A percentile compares a stretch with the other conserved stretches of the same genome.
These are phyloP conservation scores for Penicillium desertorum DNA, from an alignment of 495 filamentous ascomycete genomes.

Conservation along the genomic window DNA sequence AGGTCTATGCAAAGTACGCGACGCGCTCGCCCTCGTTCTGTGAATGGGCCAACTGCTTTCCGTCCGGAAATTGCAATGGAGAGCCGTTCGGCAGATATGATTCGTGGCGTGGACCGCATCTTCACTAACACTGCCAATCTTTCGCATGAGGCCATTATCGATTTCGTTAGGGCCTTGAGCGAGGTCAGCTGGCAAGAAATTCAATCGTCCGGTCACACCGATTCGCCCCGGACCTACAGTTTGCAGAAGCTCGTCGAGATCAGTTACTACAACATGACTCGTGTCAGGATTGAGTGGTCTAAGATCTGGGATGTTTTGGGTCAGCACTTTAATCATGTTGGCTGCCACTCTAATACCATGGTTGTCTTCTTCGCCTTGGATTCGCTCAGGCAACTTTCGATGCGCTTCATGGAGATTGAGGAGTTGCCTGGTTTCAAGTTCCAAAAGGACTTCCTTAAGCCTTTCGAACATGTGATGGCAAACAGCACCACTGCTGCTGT, in stretches of 20 bases:
- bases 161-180: conserved; percentile 89
- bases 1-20: conserved; percentile 65
- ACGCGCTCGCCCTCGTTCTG: conserved; percentile 64
- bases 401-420: conserved; percentile 98
- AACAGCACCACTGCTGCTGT: conserved; percentile 87
- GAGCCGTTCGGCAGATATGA: conserved; percentile 85
- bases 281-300: conserved; percentile 97
- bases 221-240: conserved; percentile 92
- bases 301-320: conserved; percentile 95
- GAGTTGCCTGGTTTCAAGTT: conserved; percentile 99
- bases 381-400: conserved; percentile 89
- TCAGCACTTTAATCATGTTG: conserved; percentile 96
- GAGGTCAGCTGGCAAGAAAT: conserved; percentile 99
- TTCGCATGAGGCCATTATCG: conserved; percentile 92
- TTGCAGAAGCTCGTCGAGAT: conserved; percentile 98
- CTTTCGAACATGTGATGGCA: conserved; percentile 94
- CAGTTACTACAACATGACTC: conserved; percentile 98
- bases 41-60: conserved; percentile 64
- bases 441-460: conserved; percentile 98
- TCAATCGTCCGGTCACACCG: conserved; percentile 90
- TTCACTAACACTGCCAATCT: conserved; percentile 95
- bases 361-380: conserved; percentile 98
- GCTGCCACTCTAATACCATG: conserved; percentile 89
- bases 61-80: conserved; percentile 87
- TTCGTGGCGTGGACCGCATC: conserved; percentile 89